Evolutionary conservation across 2,329 filamentous ascomycete species (phyloP), one percentile per base, ranked within the genome.

Genomic region (Beauveria medogensis): DNA sequence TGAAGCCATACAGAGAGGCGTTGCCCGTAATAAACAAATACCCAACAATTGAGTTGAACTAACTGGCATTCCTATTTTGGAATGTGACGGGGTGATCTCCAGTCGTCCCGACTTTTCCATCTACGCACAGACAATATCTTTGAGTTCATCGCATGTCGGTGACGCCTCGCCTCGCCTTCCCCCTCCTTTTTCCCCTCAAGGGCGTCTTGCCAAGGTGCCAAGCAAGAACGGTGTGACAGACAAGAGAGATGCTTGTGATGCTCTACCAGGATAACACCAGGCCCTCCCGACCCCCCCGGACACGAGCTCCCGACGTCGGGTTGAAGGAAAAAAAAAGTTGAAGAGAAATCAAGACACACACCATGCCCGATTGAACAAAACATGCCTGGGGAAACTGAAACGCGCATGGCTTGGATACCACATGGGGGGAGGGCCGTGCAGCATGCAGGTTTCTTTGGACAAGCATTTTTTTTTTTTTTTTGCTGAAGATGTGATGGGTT

Each of bases 81-180:
- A 59, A 59, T 53, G 57, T 47, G 48, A 59, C 41, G 26, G n/a
- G 41, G 48, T 44, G 57, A 59, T 53, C 26, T 3, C 24, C 24
- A 7, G 3, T 37, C n/a, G 22, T 40, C 41, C 20, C 40, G 41
- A 53, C 14, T 37, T 14, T 16, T 40, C 10, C 14, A 7, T 37
- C 12, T 20, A 26, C 50, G 57, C 50, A 59, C 50, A 59, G 57
- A 59, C 57, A 30, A n/a, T 30, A 22, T 22, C 8, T 24, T 24
- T 24, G 41, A 3, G 48, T 59, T 59, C 57, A 47, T 53, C 41
- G 50, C 41, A 20, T 22, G 50, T 59, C 24, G 46, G 48, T 37
- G 46, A 52, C 28, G 34, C 24, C 34, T 41, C 28, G 34, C 41
- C 12, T 16, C 24, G 16, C 40, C 18, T n/a, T 9, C 2, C 14